A percentile compares a stretch with the other conserved stretches of the same genome.
phyloP scores from a whole-genome alignment of 352 stramenopile genomes.

The Phytophthora citricola region DNA sequence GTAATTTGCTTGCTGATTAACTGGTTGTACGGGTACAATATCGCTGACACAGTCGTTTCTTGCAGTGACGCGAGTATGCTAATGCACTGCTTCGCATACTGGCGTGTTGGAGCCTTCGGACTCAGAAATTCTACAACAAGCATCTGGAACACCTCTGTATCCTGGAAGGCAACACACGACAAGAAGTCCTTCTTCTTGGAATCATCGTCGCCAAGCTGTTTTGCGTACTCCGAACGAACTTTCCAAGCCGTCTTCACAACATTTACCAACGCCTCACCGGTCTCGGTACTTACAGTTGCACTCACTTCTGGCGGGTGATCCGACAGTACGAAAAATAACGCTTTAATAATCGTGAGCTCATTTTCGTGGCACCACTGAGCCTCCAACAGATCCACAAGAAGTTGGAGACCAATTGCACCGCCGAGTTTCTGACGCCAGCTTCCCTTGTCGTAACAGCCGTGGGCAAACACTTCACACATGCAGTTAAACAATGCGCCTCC shows the following conservation, averaged over 20 bases:
- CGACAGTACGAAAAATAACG: constrained; percentile 88
- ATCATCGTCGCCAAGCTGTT: constrained; percentile 37
- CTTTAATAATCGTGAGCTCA: constrained; percentile 84
- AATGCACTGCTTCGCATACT: constrained; percentile 81
- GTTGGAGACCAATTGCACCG: constrained; percentile 68
- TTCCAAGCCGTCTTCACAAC: constrained; percentile 67
- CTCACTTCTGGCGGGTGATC: constrained; percentile 88
- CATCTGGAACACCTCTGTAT: constrained; percentile 89
- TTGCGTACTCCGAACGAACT: constrained; percentile 47
- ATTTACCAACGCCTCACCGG: constrained; percentile 64
- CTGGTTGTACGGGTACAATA: constrained; percentile 87
- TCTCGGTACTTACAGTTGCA: constrained; percentile 75
- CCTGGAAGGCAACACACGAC: constrained; percentile 79
- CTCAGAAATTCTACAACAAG: constrained; percentile 90
- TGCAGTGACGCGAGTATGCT: constrained; percentile 60
- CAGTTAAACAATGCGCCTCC: constrained; percentile 77
- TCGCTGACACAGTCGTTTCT: constrained; percentile 61
- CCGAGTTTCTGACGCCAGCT: constrained; percentile 88
- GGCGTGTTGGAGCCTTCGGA: constrained; percentile 66
- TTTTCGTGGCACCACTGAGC: constrained; percentile 89
- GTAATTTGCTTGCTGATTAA: constrained; percentile 89
- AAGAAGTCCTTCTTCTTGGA: constrained; percentile 68
- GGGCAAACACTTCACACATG: constrained; percentile 83
- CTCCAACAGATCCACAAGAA: constrained; percentile 72
- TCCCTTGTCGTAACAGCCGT: constrained; percentile 88